Base-by-base conservation (phyloP, 2,329 filamentous ascomycete species). In the Aspergillus chevalieri region DNA sequence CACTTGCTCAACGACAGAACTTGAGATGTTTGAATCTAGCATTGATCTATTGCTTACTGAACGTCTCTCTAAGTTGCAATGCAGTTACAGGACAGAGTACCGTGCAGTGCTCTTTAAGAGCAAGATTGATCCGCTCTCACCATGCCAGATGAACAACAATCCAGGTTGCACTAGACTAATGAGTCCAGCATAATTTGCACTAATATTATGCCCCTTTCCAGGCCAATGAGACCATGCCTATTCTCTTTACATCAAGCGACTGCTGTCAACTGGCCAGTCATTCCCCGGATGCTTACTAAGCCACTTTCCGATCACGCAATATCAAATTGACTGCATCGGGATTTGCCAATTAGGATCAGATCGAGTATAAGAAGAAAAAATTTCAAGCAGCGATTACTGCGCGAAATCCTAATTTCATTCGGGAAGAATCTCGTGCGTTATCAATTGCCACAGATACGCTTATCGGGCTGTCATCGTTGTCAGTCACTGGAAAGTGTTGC, bases 251-350 rank as follows among this genome's bases (percentile, higher is more conserved):
- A 38, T 38, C n/a, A 17, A 15, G 34, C 34, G 17, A 41, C 17
- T 41, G 38, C 38, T 21, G 38, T 19, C 17, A 41, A 41, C 38
- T 41, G 38, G 26, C 2, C 30, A 17, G 8, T 8, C 17, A 17
- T 30, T 49, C n/a, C 49, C 44, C 26, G 41, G 46, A 30, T n/a
- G 49, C 42, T 59, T 60, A 61, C 43, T 61, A 59, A 60, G 55
- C 55, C 30, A 21, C 8, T 24, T 17, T 41, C 15, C 49, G 49
- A 65, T 61, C 62, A 65, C 63, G 63, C 62, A 59, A 63, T 63
- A 59, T 56, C 48, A 54, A 51, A 45, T 57, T 65, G 64, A 58
- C 63, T 57, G 49, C 56, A 53, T 65, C 53, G 52, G 59, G 61
- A 24, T 44, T 39, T 39, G 41, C 17, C 19, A 36, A 41, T 24